Evolutionary conservation across 305 asterid genomes (phyloP).

Genomic region (Fraxinus ornus): DNA sequence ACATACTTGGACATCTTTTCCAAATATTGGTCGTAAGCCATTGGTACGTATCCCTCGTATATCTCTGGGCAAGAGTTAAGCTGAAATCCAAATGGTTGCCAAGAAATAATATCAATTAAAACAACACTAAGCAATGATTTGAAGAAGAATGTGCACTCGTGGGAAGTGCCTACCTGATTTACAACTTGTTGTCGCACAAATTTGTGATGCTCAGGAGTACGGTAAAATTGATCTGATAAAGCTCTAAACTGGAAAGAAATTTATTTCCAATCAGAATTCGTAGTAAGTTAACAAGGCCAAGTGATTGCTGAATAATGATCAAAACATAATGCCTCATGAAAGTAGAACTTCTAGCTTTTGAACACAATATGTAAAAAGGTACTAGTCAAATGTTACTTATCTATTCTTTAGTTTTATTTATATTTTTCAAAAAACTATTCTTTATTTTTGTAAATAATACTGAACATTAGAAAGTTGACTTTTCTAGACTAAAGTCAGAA

Average conservation of each 20-base stretch:
- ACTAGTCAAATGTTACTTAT: background rate
- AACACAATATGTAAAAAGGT: background rate
- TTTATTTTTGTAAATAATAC: background rate
- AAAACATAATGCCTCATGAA: background rate
- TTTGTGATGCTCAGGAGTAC: slow-evolving; percentile 86
- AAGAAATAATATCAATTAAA: slow-evolving; percentile 27
- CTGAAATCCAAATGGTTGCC: slow-evolving; percentile 43
- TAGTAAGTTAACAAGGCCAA: background rate
- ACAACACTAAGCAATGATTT: slow-evolving; percentile 13
- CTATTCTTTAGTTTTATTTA: background rate
- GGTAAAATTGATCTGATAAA: slow-evolving; percentile 89
- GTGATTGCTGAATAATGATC: background rate
- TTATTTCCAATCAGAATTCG: slow-evolving; percentile 21
- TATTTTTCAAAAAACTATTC: background rate
- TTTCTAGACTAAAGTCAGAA: background rate
- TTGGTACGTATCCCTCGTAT: slow-evolving; percentile 87
- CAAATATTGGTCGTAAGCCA: slow-evolving; percentile 75
- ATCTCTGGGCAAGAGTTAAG: slow-evolving; percentile 68
- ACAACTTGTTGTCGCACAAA: slow-evolving; percentile 87
- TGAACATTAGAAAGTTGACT: background rate
- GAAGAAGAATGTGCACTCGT: slow-evolving; percentile 3
- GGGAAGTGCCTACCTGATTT: slow-evolving; percentile 57
- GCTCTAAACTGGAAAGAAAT: slow-evolving; percentile 70
- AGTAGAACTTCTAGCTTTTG: slow-evolving; percentile 2
- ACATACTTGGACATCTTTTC: slow-evolving; percentile 78